These are phyloP conservation scores for Fusarium domesticum DNA, from an alignment of 2,329 filamentous ascomycete species.

Conservation along the genomic window DNA sequence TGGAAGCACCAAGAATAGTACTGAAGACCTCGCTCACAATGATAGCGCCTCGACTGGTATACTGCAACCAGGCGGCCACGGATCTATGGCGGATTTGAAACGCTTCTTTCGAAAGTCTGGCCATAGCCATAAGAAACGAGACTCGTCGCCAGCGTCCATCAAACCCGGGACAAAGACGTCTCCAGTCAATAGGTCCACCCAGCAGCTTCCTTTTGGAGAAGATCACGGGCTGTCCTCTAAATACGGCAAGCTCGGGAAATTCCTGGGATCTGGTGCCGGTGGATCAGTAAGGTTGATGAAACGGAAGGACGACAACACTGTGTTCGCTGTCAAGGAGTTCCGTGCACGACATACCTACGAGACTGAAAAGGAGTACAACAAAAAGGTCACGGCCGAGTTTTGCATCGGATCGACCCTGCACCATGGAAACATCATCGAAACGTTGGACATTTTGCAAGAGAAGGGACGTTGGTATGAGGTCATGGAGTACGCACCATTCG, in stretches of 20 bases:
- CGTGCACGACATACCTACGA: conserved; percentile 88
- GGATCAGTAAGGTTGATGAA: conserved; percentile 95
- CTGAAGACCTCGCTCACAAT: conserved; percentile 33
- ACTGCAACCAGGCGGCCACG: conserved; percentile 44
- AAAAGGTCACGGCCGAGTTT: conserved; percentile 97
- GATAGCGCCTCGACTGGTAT: conserved; percentile 26
- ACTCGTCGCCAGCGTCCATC: conserved; percentile 59
- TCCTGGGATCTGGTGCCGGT: conserved; percentile 89
- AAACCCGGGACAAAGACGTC: conserved; percentile 49
- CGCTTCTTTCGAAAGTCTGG: conserved; percentile 88
- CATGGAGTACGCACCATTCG: conserved; percentile 96
- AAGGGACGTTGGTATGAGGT: conserved; percentile 95
- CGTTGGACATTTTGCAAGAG: conserved; percentile 92
- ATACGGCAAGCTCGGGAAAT: conserved; percentile 93
- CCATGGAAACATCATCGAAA: conserved; percentile 98
- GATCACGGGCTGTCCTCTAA: conserved; percentile 88
- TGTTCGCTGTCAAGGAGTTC: conserved; percentile 98
- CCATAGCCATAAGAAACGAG: conserved; percentile 73
- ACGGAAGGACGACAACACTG: conserved; percentile 83
- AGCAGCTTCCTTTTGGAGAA: conserved; percentile 84
- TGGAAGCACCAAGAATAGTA: conserved; percentile 34
- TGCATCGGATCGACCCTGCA: conserved; percentile 96
- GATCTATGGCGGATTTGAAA: conserved; percentile 92
- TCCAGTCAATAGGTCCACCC: conserved; percentile 45
- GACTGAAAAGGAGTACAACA: conserved; percentile 91